Percentiles rank a stretch among this genome's conserved stretches.
phyloP scores from a whole-genome alignment of 129 eudicot species.

The Glebionis coronaria region DNA sequence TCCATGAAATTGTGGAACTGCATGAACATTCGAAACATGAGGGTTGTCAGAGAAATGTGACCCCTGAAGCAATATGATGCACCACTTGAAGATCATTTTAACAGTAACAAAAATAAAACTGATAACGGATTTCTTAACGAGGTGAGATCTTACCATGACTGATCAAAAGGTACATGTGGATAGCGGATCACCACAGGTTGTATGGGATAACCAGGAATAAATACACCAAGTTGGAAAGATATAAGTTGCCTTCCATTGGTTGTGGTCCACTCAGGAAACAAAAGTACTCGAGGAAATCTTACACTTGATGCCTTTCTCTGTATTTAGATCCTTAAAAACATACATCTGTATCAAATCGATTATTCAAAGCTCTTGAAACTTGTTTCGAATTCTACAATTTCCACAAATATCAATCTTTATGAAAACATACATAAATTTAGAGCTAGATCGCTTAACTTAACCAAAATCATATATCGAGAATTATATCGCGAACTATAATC shows the following conservation, averaged over 20 bases:
- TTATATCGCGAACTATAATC: no score
- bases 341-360: constrained; percentile 93
- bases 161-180: constrained; percentile 96
- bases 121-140: not conserved
- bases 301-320: constrained; percentile 94
- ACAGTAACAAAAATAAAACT: not conserved
- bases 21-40: constrained; percentile 96
- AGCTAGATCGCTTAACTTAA: no score
- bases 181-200: constrained; percentile 93
- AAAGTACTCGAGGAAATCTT: constrained; percentile 79
- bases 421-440: no score
- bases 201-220: constrained; percentile 83
- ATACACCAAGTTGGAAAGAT: constrained; percentile 96
- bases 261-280: constrained; percentile 99
- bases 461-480: no score
- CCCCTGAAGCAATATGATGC: constrained; percentile 57
- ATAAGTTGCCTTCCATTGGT: constrained; percentile 79
- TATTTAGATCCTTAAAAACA: constrained; percentile 80
- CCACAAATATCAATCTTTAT: no score
- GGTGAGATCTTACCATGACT: constrained; percentile 65
- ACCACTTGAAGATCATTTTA: constrained; percentile 8
- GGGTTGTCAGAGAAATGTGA: constrained; percentile 54
- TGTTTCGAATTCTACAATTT: no score
- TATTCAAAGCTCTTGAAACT: no score
- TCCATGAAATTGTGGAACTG: constrained; percentile 98